These are phyloP conservation scores for Entomortierella chlamydospora DNA, from an alignment of 192 early-diverging fungal genomes.

Conservation along the genomic window DNA sequence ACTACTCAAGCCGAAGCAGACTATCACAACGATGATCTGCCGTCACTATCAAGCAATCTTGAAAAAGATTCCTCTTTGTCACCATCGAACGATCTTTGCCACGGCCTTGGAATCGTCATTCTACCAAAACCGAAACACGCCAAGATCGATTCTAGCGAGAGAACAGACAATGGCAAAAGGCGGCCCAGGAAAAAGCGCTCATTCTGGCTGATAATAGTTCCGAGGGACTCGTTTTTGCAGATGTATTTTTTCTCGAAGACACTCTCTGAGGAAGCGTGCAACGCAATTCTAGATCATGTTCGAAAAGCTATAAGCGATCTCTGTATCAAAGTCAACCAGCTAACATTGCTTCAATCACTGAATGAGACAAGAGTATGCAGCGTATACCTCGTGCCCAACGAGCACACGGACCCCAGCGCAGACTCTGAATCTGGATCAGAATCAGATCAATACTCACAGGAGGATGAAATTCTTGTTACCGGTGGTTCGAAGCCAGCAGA, in stretches of 20 bases:
- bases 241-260: slow-evolving; percentile 79
- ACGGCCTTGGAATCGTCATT: slow-evolving; percentile 65
- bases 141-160: slow-evolving; percentile 2
- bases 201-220: slow-evolving; percentile 76
- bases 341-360: slow-evolving; percentile 70
- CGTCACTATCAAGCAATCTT: slow-evolving; percentile 18
- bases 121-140: slow-evolving; percentile 16
- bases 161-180: slow-evolving; percentile 15
- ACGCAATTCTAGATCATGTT: slow-evolving; percentile 64
- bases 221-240: slow-evolving; percentile 64
- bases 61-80: slow-evolving; percentile 6
- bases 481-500: slow-evolving; percentile 17
- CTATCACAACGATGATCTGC: slow-evolving; percentile 16
- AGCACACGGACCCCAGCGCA: slow-evolving; percentile 20
- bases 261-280: slow-evolving; percentile 60
- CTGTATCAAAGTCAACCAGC: slow-evolving; percentile 73
- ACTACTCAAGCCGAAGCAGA: neutral
- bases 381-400: slow-evolving; percentile 52
- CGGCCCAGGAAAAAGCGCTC: slow-evolving; percentile 39
- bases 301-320: slow-evolving; percentile 67
- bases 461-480: slow-evolving; percentile 62
- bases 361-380: slow-evolving; percentile 72
- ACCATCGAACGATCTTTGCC: slow-evolving; percentile 58
- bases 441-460: slow-evolving; percentile 65
- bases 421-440: slow-evolving; percentile 51